Evolutionary conservation across 345 rosid species (phyloP), one percentile per base, ranked within the genome.

Genomic region (Eucalyptus erythrocorys): DNA sequence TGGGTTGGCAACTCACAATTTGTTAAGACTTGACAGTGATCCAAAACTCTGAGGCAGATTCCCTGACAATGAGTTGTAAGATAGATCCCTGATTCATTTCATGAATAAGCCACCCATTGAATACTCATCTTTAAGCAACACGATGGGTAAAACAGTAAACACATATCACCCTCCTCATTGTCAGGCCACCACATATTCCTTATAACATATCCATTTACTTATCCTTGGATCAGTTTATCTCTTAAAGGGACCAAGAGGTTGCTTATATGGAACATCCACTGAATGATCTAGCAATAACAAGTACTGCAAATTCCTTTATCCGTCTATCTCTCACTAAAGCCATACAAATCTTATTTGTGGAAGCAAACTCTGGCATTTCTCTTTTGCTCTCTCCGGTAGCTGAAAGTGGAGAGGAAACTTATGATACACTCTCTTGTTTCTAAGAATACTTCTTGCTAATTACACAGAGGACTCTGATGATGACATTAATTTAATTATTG

Each of bases 31-130:
- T 90, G 95, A 89, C 48, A 97, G 94, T 19, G 92, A 90, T 50
- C 94, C 93, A 86, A 97, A 93, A 92, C 97, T 93, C 71, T 89
- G 95, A 8, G 99, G 99, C 80, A 97, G 93, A 85, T 95, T 91
- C 48, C 97, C 98, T n/a, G 94, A 89, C 89, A 98, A 91, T 90
- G 92, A 87, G 94, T 98, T 98, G 89, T 86, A 88, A 86, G 99
- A 97, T 68, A 98, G 89, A 95, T 97, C 98, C 93, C 99, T 97
- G 95, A n/a, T 85, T 49, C 30, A 88, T 59, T 48, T 86, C 49
- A 85, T 45, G 82, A 85, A n/a, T 49, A 48, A 9, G 24, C 53
- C 76, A 76, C 47, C 47, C 30, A 21, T 40, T 76, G 30, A 40
- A 76, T 76, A 76, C 27, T 76, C 84, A 76, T 76, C 84, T 76